These are phyloP conservation scores for Saccharomycopsis selenospora DNA, from an alignment of 805 yeast genomes.

Conservation along the genomic window DNA sequence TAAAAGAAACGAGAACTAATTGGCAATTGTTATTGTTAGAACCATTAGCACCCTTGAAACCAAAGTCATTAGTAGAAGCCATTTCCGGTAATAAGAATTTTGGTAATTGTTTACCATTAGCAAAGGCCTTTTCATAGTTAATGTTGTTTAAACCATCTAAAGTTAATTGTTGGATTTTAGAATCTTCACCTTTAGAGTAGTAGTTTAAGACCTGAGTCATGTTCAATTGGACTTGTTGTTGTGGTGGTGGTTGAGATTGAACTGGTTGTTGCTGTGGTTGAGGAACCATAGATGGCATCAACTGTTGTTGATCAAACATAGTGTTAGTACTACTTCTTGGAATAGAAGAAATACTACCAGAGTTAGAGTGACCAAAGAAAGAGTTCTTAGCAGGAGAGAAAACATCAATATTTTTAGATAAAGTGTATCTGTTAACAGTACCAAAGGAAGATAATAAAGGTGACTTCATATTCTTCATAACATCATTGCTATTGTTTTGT, in stretches of 20 bases:
- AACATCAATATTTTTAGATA: conserved; percentile 6
- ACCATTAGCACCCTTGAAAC: conserved; percentile 2
- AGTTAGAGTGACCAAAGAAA: conserved; percentile 1
- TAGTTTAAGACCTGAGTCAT: conserved; percentile 13
- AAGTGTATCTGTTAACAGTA: conserved; percentile 6
- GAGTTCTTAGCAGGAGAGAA: conserved; percentile 12
- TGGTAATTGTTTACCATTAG: conserved; percentile 21
- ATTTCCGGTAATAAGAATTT: conserved; percentile 18
- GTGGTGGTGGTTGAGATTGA: conserved; percentile 9
- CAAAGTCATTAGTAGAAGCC: too few species aligned
- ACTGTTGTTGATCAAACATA: conserved; percentile 2
- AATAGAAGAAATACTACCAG: not conserved
- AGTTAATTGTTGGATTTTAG: conserved; percentile 16
- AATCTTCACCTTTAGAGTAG: conserved; percentile 8
- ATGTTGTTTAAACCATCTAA: conserved; percentile 15
- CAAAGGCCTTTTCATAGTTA: conserved; percentile 25
- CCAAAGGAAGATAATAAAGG: conserved; percentile 9
- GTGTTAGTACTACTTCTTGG: not conserved
- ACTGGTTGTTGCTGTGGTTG: conserved; percentile 4
- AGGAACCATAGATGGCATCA: conserved; percentile 6
- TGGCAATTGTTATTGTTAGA: conserved; percentile 22
- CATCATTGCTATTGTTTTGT: not conserved
- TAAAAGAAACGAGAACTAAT: conserved; percentile 64
- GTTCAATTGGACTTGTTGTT: conserved; percentile 7
- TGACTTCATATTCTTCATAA: conserved; percentile 8